phyloP scores from a whole-genome alignment of 805 yeast species.

The Tetrapisispora phaffii region DNA sequence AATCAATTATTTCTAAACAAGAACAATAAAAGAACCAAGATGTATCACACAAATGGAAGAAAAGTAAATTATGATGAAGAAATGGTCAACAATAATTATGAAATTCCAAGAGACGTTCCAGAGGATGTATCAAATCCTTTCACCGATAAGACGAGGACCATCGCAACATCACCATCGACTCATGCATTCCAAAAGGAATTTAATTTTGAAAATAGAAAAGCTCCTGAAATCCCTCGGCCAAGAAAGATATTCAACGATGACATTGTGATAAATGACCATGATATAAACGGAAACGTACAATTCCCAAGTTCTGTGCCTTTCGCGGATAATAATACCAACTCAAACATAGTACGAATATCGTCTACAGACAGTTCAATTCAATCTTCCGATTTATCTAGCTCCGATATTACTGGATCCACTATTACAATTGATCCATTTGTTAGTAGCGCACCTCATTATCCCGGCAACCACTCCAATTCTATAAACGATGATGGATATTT shows the following conservation, averaged over 20 bases:
- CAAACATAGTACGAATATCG: conserved; percentile 13
- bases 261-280: background rate
- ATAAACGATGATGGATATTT: conserved; percentile 12
- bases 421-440: conserved; percentile 5
- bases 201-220: conserved; percentile 14
- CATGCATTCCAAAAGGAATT: conserved; percentile 24
- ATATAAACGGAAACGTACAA: no score
- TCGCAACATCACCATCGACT: background rate
- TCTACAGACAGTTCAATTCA: conserved; percentile 8
- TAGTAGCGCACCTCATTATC: background rate
- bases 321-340: background rate
- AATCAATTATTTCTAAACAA: conserved; percentile 1
- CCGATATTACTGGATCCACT: conserved; percentile 14
- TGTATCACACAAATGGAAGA: conserved; percentile 18
- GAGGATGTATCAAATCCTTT: background rate
- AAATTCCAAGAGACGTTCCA: background rate
- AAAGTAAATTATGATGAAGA: conserved; percentile 2
- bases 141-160: background rate
- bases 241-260: conserved; percentile 7
- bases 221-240: conserved; percentile 19
- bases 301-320: no score
- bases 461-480: background rate
- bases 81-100: background rate
- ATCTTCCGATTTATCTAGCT: conserved; percentile 8
- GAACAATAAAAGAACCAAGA: background rate